Percentiles rank a stretch among this genome's conserved stretches.
phyloP scores from a whole-genome alignment of 768 basidiomycete genomes.

The Lactarius evosmus region DNA sequence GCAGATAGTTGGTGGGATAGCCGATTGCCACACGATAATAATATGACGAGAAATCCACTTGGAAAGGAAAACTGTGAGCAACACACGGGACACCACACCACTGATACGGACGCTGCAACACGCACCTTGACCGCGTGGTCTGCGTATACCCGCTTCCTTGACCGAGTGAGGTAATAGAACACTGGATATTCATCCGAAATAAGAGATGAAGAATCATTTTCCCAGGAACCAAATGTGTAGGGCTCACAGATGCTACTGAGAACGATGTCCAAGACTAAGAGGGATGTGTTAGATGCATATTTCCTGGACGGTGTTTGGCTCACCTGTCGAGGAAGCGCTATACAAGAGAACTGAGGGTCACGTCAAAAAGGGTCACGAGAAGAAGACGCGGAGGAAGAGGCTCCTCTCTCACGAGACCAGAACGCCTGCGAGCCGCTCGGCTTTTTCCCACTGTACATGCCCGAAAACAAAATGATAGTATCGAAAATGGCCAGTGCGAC shows the following conservation, averaged over 20 bases:
- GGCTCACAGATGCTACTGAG: constrained; percentile 5
- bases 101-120: no score
- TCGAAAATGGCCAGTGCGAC: neutral
- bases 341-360: constrained; percentile 4
- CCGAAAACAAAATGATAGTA: neutral
- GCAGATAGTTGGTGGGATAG: constrained; percentile 13
- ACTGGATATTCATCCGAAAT: neutral
- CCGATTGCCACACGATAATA: constrained; percentile 11
- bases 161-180: constrained; percentile 5
- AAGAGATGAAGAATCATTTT: neutral
- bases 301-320: neutral
- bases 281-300: neutral
- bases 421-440: neutral
- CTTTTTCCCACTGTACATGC: neutral
- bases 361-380: neutral
- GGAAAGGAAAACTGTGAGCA: neutral
- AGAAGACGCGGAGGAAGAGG: neutral
- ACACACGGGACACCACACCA: neutral
- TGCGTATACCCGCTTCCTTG: neutral
- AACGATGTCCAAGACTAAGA: constrained; percentile 6
- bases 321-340: neutral
- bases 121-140: constrained; percentile 9
- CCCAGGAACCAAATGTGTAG: neutral
- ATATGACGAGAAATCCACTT: constrained; percentile 6
- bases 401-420: constrained; percentile 1